A percentile compares a stretch with the other conserved stretches of the same genome.
Conservation (phyloP, 140 eudicot species). For the Bidens hawaiensis region DNA sequence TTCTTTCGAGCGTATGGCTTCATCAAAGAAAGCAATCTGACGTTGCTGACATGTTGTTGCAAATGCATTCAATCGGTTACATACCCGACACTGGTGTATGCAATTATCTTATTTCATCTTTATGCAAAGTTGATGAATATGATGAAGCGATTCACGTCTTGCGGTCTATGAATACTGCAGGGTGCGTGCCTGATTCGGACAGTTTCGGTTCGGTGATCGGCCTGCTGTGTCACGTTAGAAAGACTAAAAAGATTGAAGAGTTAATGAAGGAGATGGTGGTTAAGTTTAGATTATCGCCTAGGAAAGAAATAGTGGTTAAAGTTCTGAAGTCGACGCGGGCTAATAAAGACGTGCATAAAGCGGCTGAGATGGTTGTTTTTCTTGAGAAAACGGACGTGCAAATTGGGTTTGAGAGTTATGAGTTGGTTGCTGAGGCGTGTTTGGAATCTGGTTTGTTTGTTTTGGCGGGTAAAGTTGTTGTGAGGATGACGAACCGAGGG, state of each 20-base stretch:
- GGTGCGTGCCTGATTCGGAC: slow-evolving; percentile 74
- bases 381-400: slow-evolving; percentile 42
- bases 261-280: slow-evolving; percentile 64
- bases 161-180: slow-evolving; percentile 51
- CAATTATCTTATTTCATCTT: slow-evolving; percentile 66
- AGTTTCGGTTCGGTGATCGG: slow-evolving; percentile 50
- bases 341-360: slow-evolving; percentile 56
- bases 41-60: slow-evolving; percentile 36
- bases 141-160: slow-evolving; percentile 65
- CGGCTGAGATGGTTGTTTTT: slow-evolving; percentile 54
- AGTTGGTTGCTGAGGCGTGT: slow-evolving; percentile 62
- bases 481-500: slow-evolving; percentile 67
- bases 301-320: slow-evolving; percentile 55
- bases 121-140: slow-evolving; percentile 55
- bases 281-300: slow-evolving; percentile 46
- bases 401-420: slow-evolving; percentile 71
- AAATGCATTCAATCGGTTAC: slow-evolving; percentile 70
- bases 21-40: slow-evolving; percentile 25
- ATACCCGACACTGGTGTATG: slow-evolving; percentile 59
- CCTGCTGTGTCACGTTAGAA: slow-evolving; percentile 48
- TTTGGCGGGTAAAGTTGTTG: slow-evolving; percentile 65
- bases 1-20: slow-evolving; percentile 68
- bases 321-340: slow-evolving; percentile 44
- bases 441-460: slow-evolving; percentile 50
- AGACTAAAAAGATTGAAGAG: slow-evolving; percentile 29